Evolutionary conservation across 176 grass and related monocot species (phyloP).

Genomic region (Echinochloa phyllopogon): DNA sequence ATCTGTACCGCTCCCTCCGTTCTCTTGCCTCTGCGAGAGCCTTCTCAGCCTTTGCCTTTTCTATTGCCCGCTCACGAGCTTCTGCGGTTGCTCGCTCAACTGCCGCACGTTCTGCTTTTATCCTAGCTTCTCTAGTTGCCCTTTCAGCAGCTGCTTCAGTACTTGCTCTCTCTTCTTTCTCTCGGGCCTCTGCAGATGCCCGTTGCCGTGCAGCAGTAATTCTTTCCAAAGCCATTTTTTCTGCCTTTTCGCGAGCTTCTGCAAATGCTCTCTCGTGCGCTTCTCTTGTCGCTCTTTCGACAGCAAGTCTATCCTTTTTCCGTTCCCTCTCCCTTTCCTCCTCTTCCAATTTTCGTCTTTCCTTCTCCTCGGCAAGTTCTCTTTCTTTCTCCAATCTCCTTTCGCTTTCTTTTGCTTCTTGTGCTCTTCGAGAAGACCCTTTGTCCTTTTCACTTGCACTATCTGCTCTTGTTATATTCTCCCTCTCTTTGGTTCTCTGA

Average conservation of each 20-base stretch:
- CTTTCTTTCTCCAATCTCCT: conserved; percentile 56
- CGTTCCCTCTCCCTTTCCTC: conserved; percentile 80
- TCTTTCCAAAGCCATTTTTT: conserved; percentile 74
- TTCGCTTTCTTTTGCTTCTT: conserved; percentile 65
- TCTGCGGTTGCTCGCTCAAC: conserved; percentile 91
- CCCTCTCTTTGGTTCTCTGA: conserved; percentile 52
- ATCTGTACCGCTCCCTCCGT: conserved; percentile 65
- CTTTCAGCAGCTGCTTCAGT: conserved; percentile 47
- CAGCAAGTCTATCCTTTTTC: conserved; percentile 79
- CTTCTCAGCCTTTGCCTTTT: conserved; percentile 84
- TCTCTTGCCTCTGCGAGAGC: conserved; percentile 72
- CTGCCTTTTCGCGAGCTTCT: conserved; percentile 74
- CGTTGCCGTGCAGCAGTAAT: conserved; percentile 74
- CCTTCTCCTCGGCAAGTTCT: conserved; percentile 56
- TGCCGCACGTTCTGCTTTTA: conserved; percentile 84
- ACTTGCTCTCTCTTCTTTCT: conserved; percentile 74
- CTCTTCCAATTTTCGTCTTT: conserved; percentile 59
- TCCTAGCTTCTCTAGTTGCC: conserved; percentile 66
- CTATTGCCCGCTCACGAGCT: conserved; percentile 80
- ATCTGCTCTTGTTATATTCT: conserved; percentile 42
- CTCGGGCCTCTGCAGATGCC: conserved; percentile 64
- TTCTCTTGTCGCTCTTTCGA: conserved; percentile 91
- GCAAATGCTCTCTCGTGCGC: conserved; percentile 69
- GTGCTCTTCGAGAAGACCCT: conserved; percentile 42
- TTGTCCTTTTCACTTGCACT: conserved; percentile 50